Base-by-base conservation (phyloP, 305 asterid genomes). In the Caryopteris hybrid region DNA sequence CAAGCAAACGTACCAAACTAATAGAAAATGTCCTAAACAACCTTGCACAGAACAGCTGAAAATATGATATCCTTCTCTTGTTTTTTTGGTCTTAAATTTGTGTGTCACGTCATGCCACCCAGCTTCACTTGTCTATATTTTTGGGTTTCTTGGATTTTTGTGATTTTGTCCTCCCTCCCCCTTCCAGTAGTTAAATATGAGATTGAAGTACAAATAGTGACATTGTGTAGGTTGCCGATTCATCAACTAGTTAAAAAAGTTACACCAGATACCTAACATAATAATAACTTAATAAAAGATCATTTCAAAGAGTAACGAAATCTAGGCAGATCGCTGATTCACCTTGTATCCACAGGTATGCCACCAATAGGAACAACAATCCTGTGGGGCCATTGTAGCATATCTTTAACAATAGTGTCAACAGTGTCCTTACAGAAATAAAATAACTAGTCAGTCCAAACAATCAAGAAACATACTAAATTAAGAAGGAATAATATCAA, bases 371-470 rank as follows among this genome's bases (percentile, higher is more conserved):
- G 99, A 79, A 95, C 96, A 70, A 95, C 97, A 68, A 95, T 95
- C 70, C 99, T 81, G 85, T 95, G 98, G 25, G 99, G 99, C 99
- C 99, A 95, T 81, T 89, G 95, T 38, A 95, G 96, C 96, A 76
- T 91, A 79, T 95, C 99, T 14, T 84, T 75, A 69, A 95, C 88
- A 23, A 95, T 95, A 61, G 97, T 71, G 31, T 82, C 52, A 61
- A 95, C 99, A 69, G 96, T 95, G 68, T 95, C 99, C 98, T 95
- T 41, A 61, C 56, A 38, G 22, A 72, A 29, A 58, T 55, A 73
- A 68, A 70, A 48, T n/a, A 51, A 62, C 54, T 8, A 51, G 69
- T 71, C 74, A 75, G 77, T 42, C 25, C 57, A 68, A 21, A 29
- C 69, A 57, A 54, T 21, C 53, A 47, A 48, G 56, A 53, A 57